Base-by-base conservation (phyloP, 345 rosid species). In the Eutrema yunnanense region DNA sequence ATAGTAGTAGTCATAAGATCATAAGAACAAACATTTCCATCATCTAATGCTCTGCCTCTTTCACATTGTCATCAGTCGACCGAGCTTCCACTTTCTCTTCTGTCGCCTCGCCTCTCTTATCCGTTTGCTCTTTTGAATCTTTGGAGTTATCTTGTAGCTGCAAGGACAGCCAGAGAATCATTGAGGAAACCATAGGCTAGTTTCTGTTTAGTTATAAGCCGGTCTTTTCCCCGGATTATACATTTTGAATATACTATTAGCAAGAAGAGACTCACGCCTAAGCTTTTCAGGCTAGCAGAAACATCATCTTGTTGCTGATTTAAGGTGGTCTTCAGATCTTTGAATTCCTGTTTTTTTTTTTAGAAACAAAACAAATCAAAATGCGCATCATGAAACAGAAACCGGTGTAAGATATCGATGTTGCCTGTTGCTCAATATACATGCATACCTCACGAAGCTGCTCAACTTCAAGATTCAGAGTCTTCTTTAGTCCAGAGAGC, bases 291-390 rank as follows among this genome's bases (percentile, higher is more conserved):
- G 82, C 87, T 90, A 30, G 86, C 73, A 1, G 90, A 49, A 54
- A 86, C 90, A 80, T 90, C 95, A 50, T 88, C 95, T 76, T 88
- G 97, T 38, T 88, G 97, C 74, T 90, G 97, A 75, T 87, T 89
- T 16, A 90, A 85, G 47, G 90, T 88, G 51, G 62, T 84, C 72
- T 86, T 87, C 67, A 90, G 83, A 19, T 85, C 92, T 84, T 87
- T 84, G 72, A 88, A 90, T 75, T 90, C 97, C 95, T 90, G 46
- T 3, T 63, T 69, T 65, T 51, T 14, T 65, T 51, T 14, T 2
- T 22, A 9, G 56, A 37, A 27, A 59, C 5, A 3, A 62, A 33
- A 10, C 36, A 12, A 29, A 69, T 34, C 60, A 65, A 37, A 46
- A 19, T 65, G 22, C n/a, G 26, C 26, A 41, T 62, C 59, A 41